A percentile compares a stretch with the other conserved stretches of the same genome.
Evolutionary conservation across 768 basidiomycete species (phyloP).

Genomic region (Boletus rufocinnamomeus): DNA sequence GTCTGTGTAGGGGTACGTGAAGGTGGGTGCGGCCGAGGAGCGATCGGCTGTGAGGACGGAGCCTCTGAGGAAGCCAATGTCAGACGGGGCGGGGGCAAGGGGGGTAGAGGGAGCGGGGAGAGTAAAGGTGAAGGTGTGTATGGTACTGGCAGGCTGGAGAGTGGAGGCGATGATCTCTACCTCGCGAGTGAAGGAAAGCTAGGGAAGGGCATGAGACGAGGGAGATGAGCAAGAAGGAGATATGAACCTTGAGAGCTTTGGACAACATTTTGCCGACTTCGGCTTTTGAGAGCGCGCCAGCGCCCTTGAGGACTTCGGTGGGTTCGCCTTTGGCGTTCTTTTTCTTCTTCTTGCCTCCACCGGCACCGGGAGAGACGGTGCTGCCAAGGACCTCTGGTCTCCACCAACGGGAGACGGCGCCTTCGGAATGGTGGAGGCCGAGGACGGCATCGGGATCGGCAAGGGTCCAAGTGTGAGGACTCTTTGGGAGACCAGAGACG

Average conservation of each 20-base stretch:
- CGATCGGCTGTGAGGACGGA: conserved; percentile 72
- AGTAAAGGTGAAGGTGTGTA: conserved; percentile 89
- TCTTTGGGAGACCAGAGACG: conserved; percentile 86
- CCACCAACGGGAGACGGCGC: conserved; percentile 90
- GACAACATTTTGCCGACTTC: conserved; percentile 90
- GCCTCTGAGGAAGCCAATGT: conserved; percentile 59
- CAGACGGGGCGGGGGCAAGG: conserved; percentile 70
- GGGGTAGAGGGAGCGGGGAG: conserved; percentile 77
- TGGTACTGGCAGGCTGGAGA: conserved; percentile 88
- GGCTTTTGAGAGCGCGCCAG: conserved; percentile 79
- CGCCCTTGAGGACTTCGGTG: conserved; percentile 64
- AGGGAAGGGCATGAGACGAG: conserved; percentile 2
- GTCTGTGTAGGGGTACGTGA: conserved; percentile 71
- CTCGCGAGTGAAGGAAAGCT: conserved; percentile 91
- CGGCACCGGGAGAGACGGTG: conserved; percentile 81
- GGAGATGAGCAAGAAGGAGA: neutral
- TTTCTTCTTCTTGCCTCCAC: conserved; percentile 72
- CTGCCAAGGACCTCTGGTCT: conserved; percentile 88
- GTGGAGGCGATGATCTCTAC: conserved; percentile 96
- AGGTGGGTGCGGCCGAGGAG: conserved; percentile 64
- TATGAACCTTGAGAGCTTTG: conserved; percentile 80
- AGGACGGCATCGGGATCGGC: conserved; percentile 82
- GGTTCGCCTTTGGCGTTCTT: conserved; percentile 60
- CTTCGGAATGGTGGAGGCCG: conserved; percentile 79
- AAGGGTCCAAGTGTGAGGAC: conserved; percentile 87